Base-by-base conservation (phyloP, 768 basidiomycete species). In the Dioszegia crocea region DNA sequence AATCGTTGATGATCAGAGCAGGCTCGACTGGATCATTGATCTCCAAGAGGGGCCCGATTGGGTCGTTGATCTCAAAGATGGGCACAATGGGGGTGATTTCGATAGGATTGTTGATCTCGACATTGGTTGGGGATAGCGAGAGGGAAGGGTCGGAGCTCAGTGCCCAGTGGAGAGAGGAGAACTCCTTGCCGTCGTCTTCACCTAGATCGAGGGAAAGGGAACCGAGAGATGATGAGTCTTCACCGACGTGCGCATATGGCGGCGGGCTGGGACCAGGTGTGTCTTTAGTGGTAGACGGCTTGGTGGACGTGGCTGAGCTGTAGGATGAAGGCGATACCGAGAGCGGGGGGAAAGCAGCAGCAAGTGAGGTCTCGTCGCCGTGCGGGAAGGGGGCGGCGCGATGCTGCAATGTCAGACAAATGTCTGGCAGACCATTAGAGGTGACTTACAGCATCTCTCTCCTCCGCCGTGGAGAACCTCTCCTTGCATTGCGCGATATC, bases 261-360 rank as follows among this genome's bases (percentile, higher is more conserved):
- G 33, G 33, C 14, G 33, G 51, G 24, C 30, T 36, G 30, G 27
- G 14, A 1, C 33, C 33, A 9, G 31, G n/a, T 12, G 19, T 17
- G 5, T 39, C 49, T 19, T 23, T 17, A 23, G 16, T 2, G 24
- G 49, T 16, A 14, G 49, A 39, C 14, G 49, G 17, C 10, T n/a
- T 6, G 10, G 29, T 14, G 3, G 51, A 40, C 1, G 31, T 19
- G 21, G 33, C 4, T 9, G 23, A 51, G 26, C 17, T 53, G 21
- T 12, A 23, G 4, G 38, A 6, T 14, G 36, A 53, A 26, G 51
- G 16, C 12, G 54, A 47, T 17, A 56, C n/a, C n/a, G n/a, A n/a
- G n/a, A n/a, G 21, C 2, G 54, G 54, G 4, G 54, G 54, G 30
- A 56, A 56, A 6, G 54, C 54, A 46, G 54, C 54, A 4, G 16